These are phyloP conservation scores for Magnaporthiopsis rhizophila DNA, from an alignment of 2,329 filamentous ascomycete species.

Conservation along the genomic window DNA sequence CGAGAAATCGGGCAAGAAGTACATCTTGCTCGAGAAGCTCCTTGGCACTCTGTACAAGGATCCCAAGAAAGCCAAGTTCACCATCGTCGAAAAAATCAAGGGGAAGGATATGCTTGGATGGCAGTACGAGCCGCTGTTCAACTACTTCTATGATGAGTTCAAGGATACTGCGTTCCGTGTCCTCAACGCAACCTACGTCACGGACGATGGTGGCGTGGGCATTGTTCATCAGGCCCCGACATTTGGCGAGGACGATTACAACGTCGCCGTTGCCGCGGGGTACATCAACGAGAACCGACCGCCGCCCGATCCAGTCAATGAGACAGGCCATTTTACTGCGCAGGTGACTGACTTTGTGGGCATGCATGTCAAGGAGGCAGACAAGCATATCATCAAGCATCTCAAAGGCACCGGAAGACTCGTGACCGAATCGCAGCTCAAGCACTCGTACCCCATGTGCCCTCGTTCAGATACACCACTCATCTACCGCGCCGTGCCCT, in stretches of 20 bases:
- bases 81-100: conserved; percentile 69
- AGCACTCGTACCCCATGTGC: conserved; percentile 90
- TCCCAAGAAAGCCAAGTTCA: conserved; percentile 91
- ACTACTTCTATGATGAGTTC: conserved; percentile 85
- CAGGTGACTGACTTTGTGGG: conserved; percentile 76
- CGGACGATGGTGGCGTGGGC: conserved; percentile 81
- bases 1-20: conserved; percentile 72
- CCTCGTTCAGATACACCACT: conserved; percentile 91
- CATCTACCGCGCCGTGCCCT: conserved; percentile 85
- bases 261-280: conserved; percentile 66
- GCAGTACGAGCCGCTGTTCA: conserved; percentile 83
- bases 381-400: conserved; percentile 87
- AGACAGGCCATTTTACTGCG: conserved; percentile 69
- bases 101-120: conserved; percentile 81
- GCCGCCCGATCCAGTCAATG: conserved; percentile 89
- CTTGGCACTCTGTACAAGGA: conserved; percentile 85
- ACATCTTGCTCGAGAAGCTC: conserved; percentile 75
- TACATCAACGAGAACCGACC: conserved; percentile 68
- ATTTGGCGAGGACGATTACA: conserved; percentile 95
- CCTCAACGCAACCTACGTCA: conserved; percentile 78
- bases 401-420: conserved; percentile 70
- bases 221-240: conserved; percentile 91
- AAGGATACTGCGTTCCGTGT: conserved; percentile 78
- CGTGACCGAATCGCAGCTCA: conserved; percentile 78
- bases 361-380: conserved; percentile 83